Conservation (phyloP, 2,329 filamentous ascomycete species). For the Myriosclerotinia curreyana region DNA sequence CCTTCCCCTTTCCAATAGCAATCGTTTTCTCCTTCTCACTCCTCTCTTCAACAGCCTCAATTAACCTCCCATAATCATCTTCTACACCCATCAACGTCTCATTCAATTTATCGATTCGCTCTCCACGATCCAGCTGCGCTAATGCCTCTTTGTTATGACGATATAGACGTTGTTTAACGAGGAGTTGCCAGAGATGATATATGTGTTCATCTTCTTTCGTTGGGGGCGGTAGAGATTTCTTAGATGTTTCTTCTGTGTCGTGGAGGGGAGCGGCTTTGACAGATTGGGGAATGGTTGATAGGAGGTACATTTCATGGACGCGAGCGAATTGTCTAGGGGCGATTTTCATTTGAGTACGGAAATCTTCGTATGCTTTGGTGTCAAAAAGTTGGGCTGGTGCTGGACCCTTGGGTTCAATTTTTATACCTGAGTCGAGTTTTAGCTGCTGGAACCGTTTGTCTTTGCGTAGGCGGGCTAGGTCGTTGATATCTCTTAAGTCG, state of each 20-base stretch:
- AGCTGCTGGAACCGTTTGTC: slow-evolving; percentile 57
- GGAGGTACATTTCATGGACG: slow-evolving; percentile 71
- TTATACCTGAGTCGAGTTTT: slow-evolving; percentile 51
- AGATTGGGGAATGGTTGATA: slow-evolving; percentile 55
- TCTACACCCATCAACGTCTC: slow-evolving; percentile 66
- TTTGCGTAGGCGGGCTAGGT: slow-evolving; percentile 62
- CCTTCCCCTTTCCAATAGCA: slow-evolving; percentile 15
- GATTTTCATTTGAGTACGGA: slow-evolving; percentile 67
- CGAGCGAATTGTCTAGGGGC: slow-evolving; percentile 72
- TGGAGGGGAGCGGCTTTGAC: slow-evolving; percentile 52
- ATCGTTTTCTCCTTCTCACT: slow-evolving; percentile 20
- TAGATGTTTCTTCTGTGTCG: slow-evolving; percentile 39
- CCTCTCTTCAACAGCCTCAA: slow-evolving; percentile 41
- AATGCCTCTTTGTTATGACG: slow-evolving; percentile 70
- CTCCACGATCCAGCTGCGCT: slow-evolving; percentile 63
- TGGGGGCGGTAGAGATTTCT: slow-evolving; percentile 9
- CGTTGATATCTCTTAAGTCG: slow-evolving; percentile 71
- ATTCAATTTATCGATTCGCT: slow-evolving; percentile 70
- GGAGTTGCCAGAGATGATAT: slow-evolving; percentile 68
- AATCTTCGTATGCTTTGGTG: slow-evolving; percentile 50
- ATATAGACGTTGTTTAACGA: slow-evolving; percentile 75
- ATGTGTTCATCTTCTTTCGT: slow-evolving; percentile 55
- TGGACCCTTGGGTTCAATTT: slow-evolving; percentile 48
- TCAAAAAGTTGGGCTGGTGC: slow-evolving; percentile 58
- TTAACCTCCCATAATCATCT: slow-evolving; percentile 67